Evolutionary conservation across 768 basidiomycete genomes (phyloP), one percentile per base, ranked within the genome.

Genomic region (Tulasnella sp.): DNA sequence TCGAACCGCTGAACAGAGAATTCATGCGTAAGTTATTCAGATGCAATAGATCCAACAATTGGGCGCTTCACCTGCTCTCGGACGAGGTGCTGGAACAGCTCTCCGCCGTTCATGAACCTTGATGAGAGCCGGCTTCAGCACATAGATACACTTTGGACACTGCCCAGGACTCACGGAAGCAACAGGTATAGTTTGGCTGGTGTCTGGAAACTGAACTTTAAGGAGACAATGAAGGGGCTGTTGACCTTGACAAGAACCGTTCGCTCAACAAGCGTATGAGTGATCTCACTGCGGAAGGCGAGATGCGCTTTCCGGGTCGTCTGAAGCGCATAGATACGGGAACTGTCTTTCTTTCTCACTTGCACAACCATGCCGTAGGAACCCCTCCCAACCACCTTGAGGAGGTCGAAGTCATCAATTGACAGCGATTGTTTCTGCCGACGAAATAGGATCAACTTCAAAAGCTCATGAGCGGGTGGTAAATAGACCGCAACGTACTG

Each of bases 341-440:
- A 89, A 0, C 97, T 98, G 83, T 99, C 96, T 70, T 95, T 92
- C 83, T 99, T 99, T 79, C 96, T 90, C 80, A 98, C 97, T 91
- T 99, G 97, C 91, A 99, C 95, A 80, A 99, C 96, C 90, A 98
- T 98, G 81, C 97, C 97, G 81, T 98, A 99, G 81, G 93, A 94
- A 20, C 97, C 97, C 84, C 98, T 98, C 18, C 97, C 97, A 79
- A 99, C 97, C 81, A 99, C 96, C 20, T 96, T 98, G 83, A 92
- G 94, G 73, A 99, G 87, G 83, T 99, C 97, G 80, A 99, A 98
- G 80, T 93, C 93, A 82, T 98, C 95, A 80, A 98, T 93, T 4
- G 92, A 92, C 79, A 98, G 85, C 2, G 94, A 91, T 81, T 90
- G 90, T 15, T 91, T 91, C 88, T 90, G 71, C 67, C 72, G 23